Percentiles rank a stretch among this genome's conserved stretches.
Conservation (phyloP, 2,329 filamentous ascomycete species). For the Cladobotryum mycophilum region DNA sequence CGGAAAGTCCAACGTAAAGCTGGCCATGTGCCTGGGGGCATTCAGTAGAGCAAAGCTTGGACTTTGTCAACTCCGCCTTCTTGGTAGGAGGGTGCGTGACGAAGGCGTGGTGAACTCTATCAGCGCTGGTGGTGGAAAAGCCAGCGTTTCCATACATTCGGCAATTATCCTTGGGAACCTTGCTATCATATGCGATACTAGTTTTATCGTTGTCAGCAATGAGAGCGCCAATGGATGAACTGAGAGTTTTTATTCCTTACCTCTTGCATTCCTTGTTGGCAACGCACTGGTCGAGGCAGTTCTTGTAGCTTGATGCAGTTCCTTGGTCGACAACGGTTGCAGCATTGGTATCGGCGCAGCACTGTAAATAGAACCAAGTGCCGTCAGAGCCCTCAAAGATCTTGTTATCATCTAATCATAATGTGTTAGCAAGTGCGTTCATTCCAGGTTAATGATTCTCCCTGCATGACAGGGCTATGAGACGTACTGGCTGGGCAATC, state of each 20-base stretch:
- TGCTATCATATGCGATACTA: constrained; percentile 3
- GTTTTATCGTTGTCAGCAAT: neutral
- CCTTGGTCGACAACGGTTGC: constrained; percentile 7
- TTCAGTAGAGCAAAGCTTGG: constrained; percentile 13
- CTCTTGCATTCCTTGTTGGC: constrained; percentile 12
- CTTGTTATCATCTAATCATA: constrained; percentile 11
- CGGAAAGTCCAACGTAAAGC: neutral
- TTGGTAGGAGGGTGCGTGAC: constrained; percentile 10
- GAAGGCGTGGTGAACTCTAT: constrained; percentile 8
- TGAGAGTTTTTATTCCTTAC: neutral
- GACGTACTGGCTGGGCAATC: neutral
- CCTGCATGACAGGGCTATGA: too few species aligned
- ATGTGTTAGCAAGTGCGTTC: neutral
- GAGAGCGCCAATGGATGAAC: neutral
- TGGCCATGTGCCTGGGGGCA: constrained; percentile 14
- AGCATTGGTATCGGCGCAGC: constrained; percentile 11
- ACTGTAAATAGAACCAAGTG: constrained; percentile 16
- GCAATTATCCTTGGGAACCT: constrained; percentile 9
- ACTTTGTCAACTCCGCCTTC: constrained; percentile 3
- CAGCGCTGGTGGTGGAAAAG: constrained; percentile 6
- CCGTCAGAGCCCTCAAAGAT: constrained; percentile 14
- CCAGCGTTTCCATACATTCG: constrained; percentile 12
- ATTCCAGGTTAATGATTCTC: too few species aligned
- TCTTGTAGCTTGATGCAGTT: constrained; percentile 7
- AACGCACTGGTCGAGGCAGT: constrained; percentile 12